Base-by-base conservation (phyloP, 2,329 filamentous ascomycete genomes). In the Cercospora brassicicola region DNA sequence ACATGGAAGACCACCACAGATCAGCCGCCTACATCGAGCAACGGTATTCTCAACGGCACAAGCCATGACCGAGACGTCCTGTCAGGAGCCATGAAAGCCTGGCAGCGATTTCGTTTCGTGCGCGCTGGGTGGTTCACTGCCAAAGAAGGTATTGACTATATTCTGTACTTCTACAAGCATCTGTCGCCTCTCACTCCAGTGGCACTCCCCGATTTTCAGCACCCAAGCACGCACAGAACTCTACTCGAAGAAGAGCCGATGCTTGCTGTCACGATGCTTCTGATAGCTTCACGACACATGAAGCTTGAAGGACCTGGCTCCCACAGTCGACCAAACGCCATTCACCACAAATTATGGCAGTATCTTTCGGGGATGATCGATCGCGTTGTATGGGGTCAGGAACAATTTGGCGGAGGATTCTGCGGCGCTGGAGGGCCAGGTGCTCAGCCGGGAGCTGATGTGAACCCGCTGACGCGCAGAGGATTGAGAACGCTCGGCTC, bases 321-420 rank as follows among this genome's bases (percentile, higher is more conserved):
- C 0, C 86, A 90, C 69, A 96, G 92, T 59, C 89, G 95, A 61
- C 92, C 93, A 0, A 92, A 95, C 75, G 91, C 93, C 59, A 96
- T 99, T 64, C 95, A 98, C 73, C 93, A 97, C 75, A 93, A 96
- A 79, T 86, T 98, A 4, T 99, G 95, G 95, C 92, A 89, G 31
- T 96, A 97, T 76, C 86, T 98, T 31, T 90, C 94, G 62, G 91
- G 93, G 67, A 97, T 98, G 91, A 95, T 98, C 72, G 93, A 97
- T 79, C 89, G 94, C 36, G 91, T 96, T 72, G 89, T 98, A 42
- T 98, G 93, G 91, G 95, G 94, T 8, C 94, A 97, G 77, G 94
- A 98, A 79, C 93, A 96, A 62, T 97, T 97, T 76, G 94, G 93
- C 31, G 92, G 92, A 28, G 93, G 92, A 15, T 93, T 94, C 78